Base-by-base conservation (phyloP, 129 eudicot species). In the Lactuca sativa region DNA sequence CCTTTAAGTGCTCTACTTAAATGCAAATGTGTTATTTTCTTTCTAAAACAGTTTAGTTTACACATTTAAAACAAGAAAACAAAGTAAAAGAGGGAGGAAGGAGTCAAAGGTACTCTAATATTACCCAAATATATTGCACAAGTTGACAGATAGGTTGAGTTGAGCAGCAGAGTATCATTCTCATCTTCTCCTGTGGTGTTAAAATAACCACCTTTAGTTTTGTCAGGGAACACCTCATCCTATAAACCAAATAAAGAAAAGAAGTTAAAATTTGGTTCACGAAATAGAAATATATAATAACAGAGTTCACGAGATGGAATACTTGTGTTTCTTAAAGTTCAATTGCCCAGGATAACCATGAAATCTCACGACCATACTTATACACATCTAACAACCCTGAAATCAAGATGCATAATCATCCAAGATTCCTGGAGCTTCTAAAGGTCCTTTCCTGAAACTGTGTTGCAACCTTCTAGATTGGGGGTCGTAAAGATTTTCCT, bases 351-450 rank as follows among this genome's bases (percentile, higher is more conserved):
- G 71, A 75, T 17, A 92, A 82, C 96, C 96, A 92, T 11, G 77
- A 71, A 33, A 77, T 70, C 55, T 85, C 82, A 62, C 96, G 88
- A 14, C 98, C 98, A 32, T 59, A 84, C 66, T 92, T 96, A 30
- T n/a, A n/a, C n/a, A n/a, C n/a, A n/a, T n/a, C n/a, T n/a, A n/a
- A n/a, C n/a, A n/a, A n/a, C n/a, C n/a, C 91, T 7, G 95, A 83
- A 53, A 92, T 88, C 56, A 79, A 64, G 89, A 92, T 1, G 98
- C 96, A 55, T 88, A 89, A 79, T 92, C 98, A 77, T 92, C 98
- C 64, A 92, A 76, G 78, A 92, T 88, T 14, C 96, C 98, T 4
- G 98, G 96, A 7, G 98, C 98, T 76, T 92, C 89, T 14, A 96
- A 84, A 25, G 98, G 96, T 30, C 96, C 96, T 9, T 88, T 84